Conservation (phyloP, 768 basidiomycete species). For the Lactifluus subvellereus region DNA sequence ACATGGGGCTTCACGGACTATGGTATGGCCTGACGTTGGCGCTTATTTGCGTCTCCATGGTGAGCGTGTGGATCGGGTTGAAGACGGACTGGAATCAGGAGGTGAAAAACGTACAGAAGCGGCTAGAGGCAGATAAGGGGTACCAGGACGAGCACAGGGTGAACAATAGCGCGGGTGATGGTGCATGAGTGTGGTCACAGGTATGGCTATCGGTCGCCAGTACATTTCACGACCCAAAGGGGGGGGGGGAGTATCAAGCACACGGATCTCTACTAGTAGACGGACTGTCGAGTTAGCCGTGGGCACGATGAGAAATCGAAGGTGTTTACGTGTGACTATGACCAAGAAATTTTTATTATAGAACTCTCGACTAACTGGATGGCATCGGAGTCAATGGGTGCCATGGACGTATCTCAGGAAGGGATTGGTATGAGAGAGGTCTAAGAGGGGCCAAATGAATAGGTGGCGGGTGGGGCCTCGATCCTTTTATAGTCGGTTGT, state of each 20-base stretch:
- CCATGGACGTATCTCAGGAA: not conserved
- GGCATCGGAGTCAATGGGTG: not conserved
- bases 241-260: no score
- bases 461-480: no score
- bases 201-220: not conserved
- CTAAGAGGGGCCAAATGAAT: no score
- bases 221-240: not conserved
- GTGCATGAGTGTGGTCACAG: not conserved
- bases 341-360: not conserved
- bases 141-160: not conserved
- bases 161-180: not conserved
- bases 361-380: not conserved
- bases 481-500: no score
- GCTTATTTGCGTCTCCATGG: constrained; percentile 49
- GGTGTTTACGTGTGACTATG: not conserved
- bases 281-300: not conserved
- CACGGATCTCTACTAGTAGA: not conserved
- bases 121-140: constrained; percentile 35
- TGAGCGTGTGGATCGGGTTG: constrained; percentile 50
- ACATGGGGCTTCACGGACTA: constrained; percentile 61
- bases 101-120: constrained; percentile 52
- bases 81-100: constrained; percentile 65
- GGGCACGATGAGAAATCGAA: not conserved
- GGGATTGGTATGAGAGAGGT: not conserved
- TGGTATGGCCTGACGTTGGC: constrained; percentile 80